Evolutionary conservation across 306 rosid species (phyloP).

Genomic region (Leucaena leucocephala): DNA sequence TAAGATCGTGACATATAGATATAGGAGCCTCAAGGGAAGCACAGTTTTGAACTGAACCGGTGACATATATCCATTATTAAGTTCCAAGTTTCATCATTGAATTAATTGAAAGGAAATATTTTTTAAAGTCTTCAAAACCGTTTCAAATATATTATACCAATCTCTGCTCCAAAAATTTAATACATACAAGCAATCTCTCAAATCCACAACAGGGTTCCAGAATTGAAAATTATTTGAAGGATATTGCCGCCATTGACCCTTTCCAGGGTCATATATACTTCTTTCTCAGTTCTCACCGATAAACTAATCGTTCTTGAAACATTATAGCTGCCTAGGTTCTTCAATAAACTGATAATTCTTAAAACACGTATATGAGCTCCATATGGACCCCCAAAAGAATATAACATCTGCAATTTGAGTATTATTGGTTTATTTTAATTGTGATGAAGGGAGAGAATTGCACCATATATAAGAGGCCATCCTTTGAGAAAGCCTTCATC

Average conservation of each 20-base stretch:
- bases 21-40: conserved; percentile 1
- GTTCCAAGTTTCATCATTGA: conserved; percentile 13
- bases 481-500: conserved; percentile 37
- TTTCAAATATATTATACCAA: neutral
- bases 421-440: conserved; percentile 1
- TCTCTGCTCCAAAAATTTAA: conserved; percentile 5
- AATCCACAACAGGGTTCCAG: conserved; percentile 26
- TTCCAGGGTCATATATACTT: neutral
- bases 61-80: conserved; percentile 27
- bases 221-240: conserved; percentile 29
- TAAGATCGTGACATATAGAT: neutral
- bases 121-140: neutral
- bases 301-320: conserved; percentile 10
- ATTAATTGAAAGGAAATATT: neutral
- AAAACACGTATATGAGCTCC: neutral
- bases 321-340: conserved; percentile 5
- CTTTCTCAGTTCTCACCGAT: neutral
- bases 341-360: neutral
- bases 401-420: neutral
- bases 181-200: conserved; percentile 20
- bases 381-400: neutral
- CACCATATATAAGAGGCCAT: conserved; percentile 38
- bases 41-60: conserved; percentile 25
- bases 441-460: conserved; percentile 11
- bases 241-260: conserved; percentile 38